Base-by-base conservation (phyloP, 495 filamentous ascomycete genomes). In the Physcia stellaris region DNA sequence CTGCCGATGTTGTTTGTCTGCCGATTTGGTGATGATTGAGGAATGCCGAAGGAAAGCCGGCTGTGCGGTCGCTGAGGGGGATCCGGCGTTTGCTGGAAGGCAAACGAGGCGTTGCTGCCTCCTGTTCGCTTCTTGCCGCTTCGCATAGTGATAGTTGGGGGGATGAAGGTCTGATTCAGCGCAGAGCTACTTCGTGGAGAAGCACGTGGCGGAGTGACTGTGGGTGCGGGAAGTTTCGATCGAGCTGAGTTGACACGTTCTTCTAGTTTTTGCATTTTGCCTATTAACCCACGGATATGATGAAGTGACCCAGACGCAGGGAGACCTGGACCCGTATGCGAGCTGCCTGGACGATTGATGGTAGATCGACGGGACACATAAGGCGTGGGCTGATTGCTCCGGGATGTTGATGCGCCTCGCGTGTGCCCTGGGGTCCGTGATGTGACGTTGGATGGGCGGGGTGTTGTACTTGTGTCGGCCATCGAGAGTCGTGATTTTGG, bases 201-300 rank as follows among this genome's bases (percentile, higher is more conserved):
- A 20, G 70, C 66, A 20, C 79, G 78, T n/a, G 87, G 85, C 4
- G 90, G 86, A 2, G 83, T 87, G 35, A 63, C 71, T 11, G 72
- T 72, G 7, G 83, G 83, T 4, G 74, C 81, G 1, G 90, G 90
- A 2, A 98, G 71, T 56, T 94, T 93, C 23, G 86, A 93, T 44
- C 85, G 76, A 18, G 83, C 90, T n/a, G 80, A 84, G 34, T 96
- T 86, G 5, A 98, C 86, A 22, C 88, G 70, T 41, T 87, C 80
- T 56, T 96, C 92, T 28, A 98, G 74, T 45, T 80, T 77, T 56
- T 94, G 85, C 92, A 98, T 95, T 59, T 95, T 90, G 17, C 83
- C 86, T 40, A 88, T 90, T 38, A 98, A 73, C 2, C 78, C 79
- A 19, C 90, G 85, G 51, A 96, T 88, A 51, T 98, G 90, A 40